Base-by-base conservation (phyloP, 2,329 filamentous ascomycete species). In the Aphanocladium album region DNA sequence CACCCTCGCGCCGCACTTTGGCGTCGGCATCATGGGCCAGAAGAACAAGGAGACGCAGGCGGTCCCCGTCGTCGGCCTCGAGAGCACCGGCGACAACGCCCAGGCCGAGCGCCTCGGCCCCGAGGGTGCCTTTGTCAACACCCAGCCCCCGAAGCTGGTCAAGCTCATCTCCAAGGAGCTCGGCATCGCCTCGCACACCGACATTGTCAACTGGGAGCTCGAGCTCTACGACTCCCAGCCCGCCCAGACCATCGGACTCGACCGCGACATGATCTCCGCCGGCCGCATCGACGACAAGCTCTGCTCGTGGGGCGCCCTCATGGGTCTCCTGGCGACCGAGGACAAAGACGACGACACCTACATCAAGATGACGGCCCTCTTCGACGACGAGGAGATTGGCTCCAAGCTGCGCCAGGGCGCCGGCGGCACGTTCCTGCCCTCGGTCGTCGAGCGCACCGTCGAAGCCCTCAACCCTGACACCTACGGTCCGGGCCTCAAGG, bases 281-380 rank as follows among this genome's bases (percentile, higher is more conserved):
- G 93, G 93, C 62, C 89, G 95, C 58, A 95, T 98, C 66, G 95
- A 99, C 72, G 95, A 99, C 78, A 98, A 97, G 80, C 87, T 99
- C 51, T 98, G 95, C 81, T 96, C 90, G 35, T 98, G 91, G 87
- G 86, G 92, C 8, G 93, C 95, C 8, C 82, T 97, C 57, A 87
- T 93, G 73, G 93, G 86, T 3, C 86, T 99, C 0, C 80, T 97
- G 30, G 86, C 88, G 54, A 85, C 88, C 19, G 78, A 84, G 14
- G 76, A 81, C 43, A 79, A 74, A 66, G 77, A 82, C 1, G 72
- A 78, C 11, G 83, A 88, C 62, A 83, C 87, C n/a, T 83, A 88
- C 58, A 86, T 98, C 74, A 96, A 96, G 76, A 81, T 97, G 60
- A 90, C 95, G 39, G 92, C 89, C n/a, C 87, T 97, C 68, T 98